These are phyloP conservation scores for Paraphaeosphaeria sporulosa DNA, from an alignment of 2,329 filamentous ascomycete species.

Conservation along the genomic window DNA sequence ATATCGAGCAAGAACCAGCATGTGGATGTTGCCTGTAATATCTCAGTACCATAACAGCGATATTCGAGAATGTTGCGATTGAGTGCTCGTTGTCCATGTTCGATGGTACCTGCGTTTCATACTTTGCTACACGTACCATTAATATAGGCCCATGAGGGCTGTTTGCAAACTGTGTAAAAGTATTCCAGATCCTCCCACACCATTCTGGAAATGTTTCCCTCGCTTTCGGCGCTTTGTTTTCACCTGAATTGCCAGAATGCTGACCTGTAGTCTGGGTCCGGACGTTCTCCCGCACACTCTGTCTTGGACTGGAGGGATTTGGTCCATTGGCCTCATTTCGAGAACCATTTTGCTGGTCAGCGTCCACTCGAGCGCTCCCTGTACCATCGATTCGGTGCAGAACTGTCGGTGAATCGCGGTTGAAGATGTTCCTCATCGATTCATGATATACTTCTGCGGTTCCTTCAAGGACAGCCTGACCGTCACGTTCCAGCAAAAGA, in stretches of 20 bases:
- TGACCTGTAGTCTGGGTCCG: not conserved
- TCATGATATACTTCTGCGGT: not conserved
- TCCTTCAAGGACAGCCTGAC: too few species aligned
- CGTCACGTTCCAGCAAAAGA: not conserved
- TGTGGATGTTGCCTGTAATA: not conserved
- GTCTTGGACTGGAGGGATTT: not conserved
- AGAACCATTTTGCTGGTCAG: not conserved
- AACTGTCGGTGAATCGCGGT: not conserved
- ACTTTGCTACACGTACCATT: not conserved
- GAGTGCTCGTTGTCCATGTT: too few species aligned
- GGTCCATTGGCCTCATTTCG: not conserved
- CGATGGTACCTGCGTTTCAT: too few species aligned
- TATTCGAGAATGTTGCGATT: too few species aligned
- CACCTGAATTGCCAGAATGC: not conserved
- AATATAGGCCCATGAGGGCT: not conserved
- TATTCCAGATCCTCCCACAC: not conserved
- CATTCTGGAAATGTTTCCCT: not conserved
- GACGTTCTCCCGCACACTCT: not conserved
- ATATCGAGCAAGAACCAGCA: not conserved
- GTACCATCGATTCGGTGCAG: not conserved
- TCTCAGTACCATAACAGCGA: too few species aligned
- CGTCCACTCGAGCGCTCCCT: not conserved
- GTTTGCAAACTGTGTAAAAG: not conserved
- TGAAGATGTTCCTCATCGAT: not conserved
- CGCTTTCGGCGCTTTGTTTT: not conserved